A percentile compares a stretch with the other conserved stretches of the same genome.
Conservation (phyloP, 306 rosid species). For the Medicago truncatula region DNA sequence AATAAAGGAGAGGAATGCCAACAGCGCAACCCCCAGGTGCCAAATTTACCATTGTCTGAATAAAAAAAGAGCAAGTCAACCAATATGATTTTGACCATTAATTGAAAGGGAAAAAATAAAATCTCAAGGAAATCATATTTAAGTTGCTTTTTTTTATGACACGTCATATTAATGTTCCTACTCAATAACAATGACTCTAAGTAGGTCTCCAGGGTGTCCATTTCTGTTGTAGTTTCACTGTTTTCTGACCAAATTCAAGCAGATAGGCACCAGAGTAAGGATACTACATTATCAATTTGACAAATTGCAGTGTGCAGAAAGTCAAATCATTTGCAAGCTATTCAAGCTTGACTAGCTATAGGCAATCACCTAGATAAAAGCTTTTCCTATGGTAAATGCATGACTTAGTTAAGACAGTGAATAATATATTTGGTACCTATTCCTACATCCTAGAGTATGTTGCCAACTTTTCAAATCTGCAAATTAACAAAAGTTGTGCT, state of each 20-base stretch:
- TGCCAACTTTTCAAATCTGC: constrained; percentile 13
- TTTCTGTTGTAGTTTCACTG: constrained; percentile 2
- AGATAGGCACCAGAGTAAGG: constrained; percentile 15
- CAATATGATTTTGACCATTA: constrained; percentile 31
- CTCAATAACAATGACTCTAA: constrained; percentile 14
- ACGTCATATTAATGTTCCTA: constrained; percentile 11
- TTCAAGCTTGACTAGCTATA: constrained; percentile 14
- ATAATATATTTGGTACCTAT: background rate
- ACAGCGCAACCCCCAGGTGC: constrained; percentile 83
- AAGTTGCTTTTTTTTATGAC: background rate
- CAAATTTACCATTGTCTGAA: constrained; percentile 82
- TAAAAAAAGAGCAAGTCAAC: constrained; percentile 46
- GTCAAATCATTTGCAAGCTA: constrained; percentile 16
- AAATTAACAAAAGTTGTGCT: constrained; percentile 5
- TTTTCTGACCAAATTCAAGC: constrained; percentile 40
- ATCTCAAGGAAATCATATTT: constrained; percentile 20
- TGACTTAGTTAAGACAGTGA: background rate
- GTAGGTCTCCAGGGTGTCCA: background rate
- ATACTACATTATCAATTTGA: constrained; percentile 16
- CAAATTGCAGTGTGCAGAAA: background rate
- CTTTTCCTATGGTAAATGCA: background rate
- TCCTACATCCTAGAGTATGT: background rate
- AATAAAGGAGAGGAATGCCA: constrained; percentile 81
- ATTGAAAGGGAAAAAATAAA: constrained; percentile 18
- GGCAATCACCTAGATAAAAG: constrained; percentile 18